A percentile compares a stretch with the other conserved stretches of the same genome.
Conservation (phyloP, 1,284 basidiomycete genomes). For the Trichosporon inkin region DNA sequence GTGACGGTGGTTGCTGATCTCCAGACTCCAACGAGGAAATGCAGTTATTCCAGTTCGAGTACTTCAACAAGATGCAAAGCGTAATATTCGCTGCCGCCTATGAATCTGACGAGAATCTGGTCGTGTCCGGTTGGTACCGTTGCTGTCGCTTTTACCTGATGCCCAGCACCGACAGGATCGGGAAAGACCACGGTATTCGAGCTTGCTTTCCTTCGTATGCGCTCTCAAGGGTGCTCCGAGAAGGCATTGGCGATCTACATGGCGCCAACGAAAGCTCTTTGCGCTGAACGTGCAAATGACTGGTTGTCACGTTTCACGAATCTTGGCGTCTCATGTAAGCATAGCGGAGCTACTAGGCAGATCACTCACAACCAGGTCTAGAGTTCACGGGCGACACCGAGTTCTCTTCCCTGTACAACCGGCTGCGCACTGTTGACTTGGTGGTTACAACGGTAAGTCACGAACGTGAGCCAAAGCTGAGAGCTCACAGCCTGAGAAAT, state of each 20-base stretch:
- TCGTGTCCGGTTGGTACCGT: constrained; percentile 63
- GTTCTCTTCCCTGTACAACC: constrained; percentile 62
- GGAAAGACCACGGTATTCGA: constrained; percentile 95
- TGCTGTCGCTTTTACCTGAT: constrained; percentile 11
- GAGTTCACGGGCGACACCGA: constrained; percentile 90
- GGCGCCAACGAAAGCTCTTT: constrained; percentile 90
- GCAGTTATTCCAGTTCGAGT: constrained; percentile 16
- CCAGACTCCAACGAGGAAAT: constrained; percentile 9
- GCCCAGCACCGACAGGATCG: constrained; percentile 77
- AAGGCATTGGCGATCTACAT: constrained; percentile 70
- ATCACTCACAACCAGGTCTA: constrained; percentile 56
- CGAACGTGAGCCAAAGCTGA: background rate
- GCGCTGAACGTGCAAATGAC: constrained; percentile 75
- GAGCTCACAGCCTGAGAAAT: constrained; percentile 81
- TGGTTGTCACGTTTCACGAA: constrained; percentile 76
- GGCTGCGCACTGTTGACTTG: constrained; percentile 62
- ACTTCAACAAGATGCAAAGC: constrained; percentile 28
- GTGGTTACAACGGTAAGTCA: constrained; percentile 71
- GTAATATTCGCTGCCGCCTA: constrained; percentile 51
- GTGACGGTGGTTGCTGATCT: background rate
- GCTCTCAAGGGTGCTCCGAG: constrained; percentile 57
- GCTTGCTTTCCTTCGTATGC: constrained; percentile 75
- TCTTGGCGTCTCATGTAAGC: constrained; percentile 68
- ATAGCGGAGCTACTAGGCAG: background rate
- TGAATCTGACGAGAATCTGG: constrained; percentile 67